A percentile compares a stretch with the other conserved stretches of the same genome.
These are phyloP conservation scores for Lipomyces orientalis DNA, from an alignment of 805 yeast species.

Conservation along the genomic window DNA sequence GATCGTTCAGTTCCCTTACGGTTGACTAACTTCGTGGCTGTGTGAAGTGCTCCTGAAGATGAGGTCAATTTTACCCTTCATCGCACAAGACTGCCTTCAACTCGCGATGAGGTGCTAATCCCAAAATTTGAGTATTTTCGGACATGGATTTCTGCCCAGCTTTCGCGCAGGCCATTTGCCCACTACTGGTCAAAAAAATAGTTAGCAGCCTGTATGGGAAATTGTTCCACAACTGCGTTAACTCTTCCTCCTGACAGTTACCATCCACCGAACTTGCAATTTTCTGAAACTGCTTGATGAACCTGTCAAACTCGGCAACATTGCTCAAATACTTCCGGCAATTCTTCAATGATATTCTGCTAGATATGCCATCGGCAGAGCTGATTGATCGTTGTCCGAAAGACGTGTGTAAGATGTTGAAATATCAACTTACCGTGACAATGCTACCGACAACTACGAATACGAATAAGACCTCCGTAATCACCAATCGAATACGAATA, in stretches of 20 bases:
- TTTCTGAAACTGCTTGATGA: conserved; percentile 1
- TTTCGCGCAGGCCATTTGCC: not conserved
- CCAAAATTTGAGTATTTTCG: not conserved
- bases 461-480: no score
- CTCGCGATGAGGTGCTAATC: not conserved
- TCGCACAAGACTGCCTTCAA: not conserved
- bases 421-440: no score
- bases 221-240: not conserved
- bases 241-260: not conserved
- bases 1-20: not conserved
- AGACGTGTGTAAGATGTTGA: not conserved
- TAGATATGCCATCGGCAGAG: not conserved
- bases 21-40: not conserved
- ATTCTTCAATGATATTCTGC: not conserved
- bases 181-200: conserved; percentile 2
- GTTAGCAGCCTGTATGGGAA: not conserved
- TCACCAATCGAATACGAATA: no score
- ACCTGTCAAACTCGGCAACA: not conserved
- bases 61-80: not conserved
- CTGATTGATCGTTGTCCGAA: not conserved
- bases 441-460: no score
- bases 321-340: not conserved
- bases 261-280: not conserved
- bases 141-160: not conserved
- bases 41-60: not conserved